Conservation (phyloP, 345 rosid genomes). For the Trapa bicornis region DNA sequence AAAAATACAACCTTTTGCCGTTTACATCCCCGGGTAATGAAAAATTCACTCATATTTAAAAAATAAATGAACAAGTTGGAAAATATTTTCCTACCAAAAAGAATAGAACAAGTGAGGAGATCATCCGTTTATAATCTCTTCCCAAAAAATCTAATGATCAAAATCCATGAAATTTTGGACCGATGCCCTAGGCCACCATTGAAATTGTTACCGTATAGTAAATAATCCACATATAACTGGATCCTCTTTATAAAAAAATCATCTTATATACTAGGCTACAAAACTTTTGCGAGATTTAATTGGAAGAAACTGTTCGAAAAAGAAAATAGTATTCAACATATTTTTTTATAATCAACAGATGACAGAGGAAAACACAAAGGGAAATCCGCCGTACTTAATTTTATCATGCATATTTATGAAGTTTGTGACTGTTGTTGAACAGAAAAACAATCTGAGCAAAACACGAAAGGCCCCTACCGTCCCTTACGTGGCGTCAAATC, state of each 20-base stretch:
- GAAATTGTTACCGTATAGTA: too few relatives aligned
- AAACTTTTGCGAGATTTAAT: neutral
- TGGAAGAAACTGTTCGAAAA: neutral
- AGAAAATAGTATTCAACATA: neutral
- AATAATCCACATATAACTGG: too few relatives aligned
- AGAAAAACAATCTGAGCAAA: neutral
- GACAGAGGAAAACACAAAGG: neutral
- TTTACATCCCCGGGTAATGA: neutral
- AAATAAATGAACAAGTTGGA: too few relatives aligned
- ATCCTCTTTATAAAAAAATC: neutral
- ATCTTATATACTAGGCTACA: neutral
- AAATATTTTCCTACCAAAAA: too few relatives aligned
- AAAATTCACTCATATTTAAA: neutral
- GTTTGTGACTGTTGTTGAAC: neutral
- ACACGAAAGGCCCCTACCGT: neutral
- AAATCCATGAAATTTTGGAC: neutral
- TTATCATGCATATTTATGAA: neutral
- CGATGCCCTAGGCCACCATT: neutral
- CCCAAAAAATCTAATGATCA: neutral
- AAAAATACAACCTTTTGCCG: neutral
- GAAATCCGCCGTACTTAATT: neutral
- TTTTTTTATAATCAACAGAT: too few relatives aligned
- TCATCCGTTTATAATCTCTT: neutral
- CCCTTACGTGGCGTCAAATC: constrained; percentile 26
- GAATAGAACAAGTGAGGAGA: neutral